Evolutionary conservation across 1,284 basidiomycete genomes (phyloP).

Genomic region (Flammula alnicola): DNA sequence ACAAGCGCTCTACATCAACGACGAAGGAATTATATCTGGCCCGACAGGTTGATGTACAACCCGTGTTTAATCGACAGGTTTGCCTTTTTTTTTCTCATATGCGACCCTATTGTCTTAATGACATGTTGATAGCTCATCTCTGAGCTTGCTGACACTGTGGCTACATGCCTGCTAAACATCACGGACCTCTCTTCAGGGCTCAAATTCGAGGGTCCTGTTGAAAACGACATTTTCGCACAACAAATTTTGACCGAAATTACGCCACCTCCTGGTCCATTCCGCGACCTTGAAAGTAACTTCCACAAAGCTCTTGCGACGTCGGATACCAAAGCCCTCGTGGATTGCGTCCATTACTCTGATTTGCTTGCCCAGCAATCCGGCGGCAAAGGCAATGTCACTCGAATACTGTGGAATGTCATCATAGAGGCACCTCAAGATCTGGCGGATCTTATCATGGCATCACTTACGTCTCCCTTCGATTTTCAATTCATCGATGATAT

Average conservation of each 20-base stretch:
- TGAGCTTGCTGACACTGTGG: constrained; percentile 93
- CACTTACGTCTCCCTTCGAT: constrained; percentile 77
- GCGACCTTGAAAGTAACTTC: constrained; percentile 87
- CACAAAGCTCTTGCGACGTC: constrained; percentile 71
- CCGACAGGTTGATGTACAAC: constrained; percentile 97
- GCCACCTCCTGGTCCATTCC: constrained; percentile 72
- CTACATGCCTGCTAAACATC: constrained; percentile 91
- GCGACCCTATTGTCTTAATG: constrained; percentile 10
- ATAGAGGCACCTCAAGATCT: constrained; percentile 78
- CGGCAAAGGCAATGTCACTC: constrained; percentile 70
- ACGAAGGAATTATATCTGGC: constrained; percentile 97
- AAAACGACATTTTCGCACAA: constrained; percentile 69
- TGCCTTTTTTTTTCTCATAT: constrained; percentile 27
- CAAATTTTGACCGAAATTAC: constrained; percentile 71
- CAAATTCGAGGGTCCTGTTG: constrained; percentile 66
- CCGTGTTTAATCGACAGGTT: constrained; percentile 95
- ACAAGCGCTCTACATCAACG: constrained; percentile 93
- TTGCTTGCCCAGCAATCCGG: constrained; percentile 62
- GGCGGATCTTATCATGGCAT: constrained; percentile 75
- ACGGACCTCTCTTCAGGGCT: constrained; percentile 83
- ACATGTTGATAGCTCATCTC: constrained; percentile 75
- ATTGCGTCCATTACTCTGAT: constrained; percentile 76
- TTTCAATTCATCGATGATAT: constrained; percentile 96
- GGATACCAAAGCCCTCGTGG: constrained; percentile 65
- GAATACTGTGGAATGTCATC: constrained; percentile 91